Conservation (phyloP, 1,139 yeast genomes). For the Keqinozyma sinolaborantium region DNA sequence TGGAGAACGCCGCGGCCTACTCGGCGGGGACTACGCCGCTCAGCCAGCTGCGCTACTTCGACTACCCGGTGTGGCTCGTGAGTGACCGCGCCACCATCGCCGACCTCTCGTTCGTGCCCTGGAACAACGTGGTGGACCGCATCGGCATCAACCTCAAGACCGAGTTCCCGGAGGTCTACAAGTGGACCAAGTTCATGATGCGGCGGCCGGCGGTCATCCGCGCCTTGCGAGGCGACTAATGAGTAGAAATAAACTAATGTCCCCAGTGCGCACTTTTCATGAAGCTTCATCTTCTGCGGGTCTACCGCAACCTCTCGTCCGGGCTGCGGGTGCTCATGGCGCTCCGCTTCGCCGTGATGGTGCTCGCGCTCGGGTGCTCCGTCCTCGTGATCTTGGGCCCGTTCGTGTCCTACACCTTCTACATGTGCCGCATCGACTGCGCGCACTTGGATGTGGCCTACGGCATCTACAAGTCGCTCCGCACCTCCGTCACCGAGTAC, state of each 20-base stretch:
- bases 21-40: constrained; percentile 87
- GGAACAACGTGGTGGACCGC: constrained; percentile 94
- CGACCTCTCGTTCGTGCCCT: constrained; percentile 88
- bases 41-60: constrained; percentile 82
- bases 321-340: constrained; percentile 29
- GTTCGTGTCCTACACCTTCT: constrained; percentile 17
- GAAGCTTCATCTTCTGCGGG: constrained; percentile 6
- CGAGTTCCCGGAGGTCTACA: constrained; percentile 93
- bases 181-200: constrained; percentile 94
- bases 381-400: constrained; percentile 29
- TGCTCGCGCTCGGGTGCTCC: constrained; percentile 18
- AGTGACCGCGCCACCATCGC: constrained; percentile 91
- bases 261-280: neutral
- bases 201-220: constrained; percentile 80
- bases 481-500: constrained; percentile 28
- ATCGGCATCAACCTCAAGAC: constrained; percentile 83
- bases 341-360: constrained; percentile 22
- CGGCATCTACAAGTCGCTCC: constrained; percentile 48
- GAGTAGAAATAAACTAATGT: neutral
- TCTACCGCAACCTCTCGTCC: constrained; percentile 27
- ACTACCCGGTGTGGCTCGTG: constrained; percentile 93
- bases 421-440: constrained; percentile 43
- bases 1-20: constrained; percentile 85
- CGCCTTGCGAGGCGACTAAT: constrained; percentile 63
- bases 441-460: constrained; percentile 47